Evolutionary conservation across 1,284 basidiomycete genomes (phyloP).

Genomic region (Golubevia pallescens): DNA sequence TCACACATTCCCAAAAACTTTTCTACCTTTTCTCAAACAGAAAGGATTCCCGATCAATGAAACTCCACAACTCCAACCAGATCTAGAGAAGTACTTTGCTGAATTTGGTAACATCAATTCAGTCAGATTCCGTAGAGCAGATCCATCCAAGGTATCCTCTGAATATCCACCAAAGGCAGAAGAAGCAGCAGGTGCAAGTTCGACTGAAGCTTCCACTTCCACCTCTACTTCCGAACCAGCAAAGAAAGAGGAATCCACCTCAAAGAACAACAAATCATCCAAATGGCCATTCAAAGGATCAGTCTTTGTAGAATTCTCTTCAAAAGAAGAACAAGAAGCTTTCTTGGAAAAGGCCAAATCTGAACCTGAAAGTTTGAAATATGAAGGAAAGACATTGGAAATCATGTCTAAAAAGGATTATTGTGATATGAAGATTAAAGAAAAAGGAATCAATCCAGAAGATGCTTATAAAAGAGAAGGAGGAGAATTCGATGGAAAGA

Average conservation of each 20-base stretch:
- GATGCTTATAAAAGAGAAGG: slow-evolving; percentile 70
- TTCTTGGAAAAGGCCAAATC: slow-evolving; percentile 42
- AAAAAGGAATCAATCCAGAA: slow-evolving; percentile 79
- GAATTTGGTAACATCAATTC: slow-evolving; percentile 55
- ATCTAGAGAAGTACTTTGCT: slow-evolving; percentile 54
- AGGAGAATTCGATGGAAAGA: slow-evolving; percentile 69
- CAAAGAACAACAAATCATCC: slow-evolving; percentile 20
- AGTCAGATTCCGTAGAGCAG: slow-evolving; percentile 44
- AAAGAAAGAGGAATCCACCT: slow-evolving; percentile 17
- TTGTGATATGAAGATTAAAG: slow-evolving; percentile 95
- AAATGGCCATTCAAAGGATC: slow-evolving; percentile 54
- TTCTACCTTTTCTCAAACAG: not conserved
- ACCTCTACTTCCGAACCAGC: not conserved
- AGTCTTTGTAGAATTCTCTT: slow-evolving; percentile 60
- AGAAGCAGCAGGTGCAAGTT: not conserved
- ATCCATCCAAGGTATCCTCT: not conserved
- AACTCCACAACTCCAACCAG: slow-evolving; percentile 44
- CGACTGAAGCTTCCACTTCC: not conserved
- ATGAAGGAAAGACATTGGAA: slow-evolving; percentile 32
- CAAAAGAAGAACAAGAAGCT: slow-evolving; percentile 34
- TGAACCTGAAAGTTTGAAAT: slow-evolving; percentile 37
- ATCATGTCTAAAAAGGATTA: slow-evolving; percentile 71
- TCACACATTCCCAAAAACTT: too few species aligned
- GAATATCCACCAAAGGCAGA: too few species aligned
- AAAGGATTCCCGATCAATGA: slow-evolving; percentile 60